Evolutionary conservation across 176 grass and related monocot genomes (phyloP), one percentile per base, ranked within the genome.

Genomic region (Paspalum notatum): DNA sequence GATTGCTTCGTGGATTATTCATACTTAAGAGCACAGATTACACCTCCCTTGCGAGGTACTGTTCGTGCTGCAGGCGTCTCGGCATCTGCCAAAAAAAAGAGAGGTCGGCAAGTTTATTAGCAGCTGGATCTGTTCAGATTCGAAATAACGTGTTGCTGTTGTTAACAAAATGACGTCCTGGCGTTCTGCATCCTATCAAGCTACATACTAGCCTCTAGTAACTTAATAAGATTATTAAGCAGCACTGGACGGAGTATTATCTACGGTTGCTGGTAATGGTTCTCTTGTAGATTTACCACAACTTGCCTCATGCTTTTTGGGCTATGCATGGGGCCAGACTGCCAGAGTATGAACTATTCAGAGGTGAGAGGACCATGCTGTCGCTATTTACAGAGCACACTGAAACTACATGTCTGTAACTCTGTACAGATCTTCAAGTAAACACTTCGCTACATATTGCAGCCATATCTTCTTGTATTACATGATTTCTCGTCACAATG

Each of bases 41-140:
- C n/a, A n/a, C n/a, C n/a, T n/a, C n/a, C n/a, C n/a, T n/a, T n/a
- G n/a, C n/a, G n/a, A n/a, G n/a, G n/a, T n/a, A n/a, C n/a, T n/a
- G n/a, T n/a, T n/a, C n/a, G n/a, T n/a, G 56, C 84, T 70, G 54
- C 75, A 71, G 79, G 39, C 46, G 86, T 78, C 52, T 85, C 81
- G 1, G 37, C 80, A 72, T 79, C 91, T 93, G 73, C 37, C 40
- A 40, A 22, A 60, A 64, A 40, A 43, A 57, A 37, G 62, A 80
- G 64, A 18, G 48, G 24, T 77, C 73, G 50, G 70, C 20, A 76
- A 39, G 24, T 49, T 62, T 16, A 24, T 58, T 50, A 41, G 12
- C 53, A 59, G 12, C 18, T 18, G 1, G 5, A 37, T 44, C 57
- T 86, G 54, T 10, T 53, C 38, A 25, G 22, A 53, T 54, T 22